Evolutionary conservation across 2,329 filamentous ascomycete genomes (phyloP).

Genomic region (Trichoderma citrinoviride): DNA sequence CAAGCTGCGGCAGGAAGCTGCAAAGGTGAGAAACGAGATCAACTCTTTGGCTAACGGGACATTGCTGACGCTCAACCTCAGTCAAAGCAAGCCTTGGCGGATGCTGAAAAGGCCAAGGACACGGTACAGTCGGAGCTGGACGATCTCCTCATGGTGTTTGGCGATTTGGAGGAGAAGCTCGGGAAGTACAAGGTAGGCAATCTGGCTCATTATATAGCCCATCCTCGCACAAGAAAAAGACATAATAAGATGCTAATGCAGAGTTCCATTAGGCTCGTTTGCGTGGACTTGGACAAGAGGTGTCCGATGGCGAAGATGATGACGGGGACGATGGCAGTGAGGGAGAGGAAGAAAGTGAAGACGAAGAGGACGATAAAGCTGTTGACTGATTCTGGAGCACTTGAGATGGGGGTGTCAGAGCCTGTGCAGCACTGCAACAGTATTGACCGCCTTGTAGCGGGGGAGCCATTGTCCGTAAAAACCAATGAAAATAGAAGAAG

Average conservation of each 20-base stretch:
- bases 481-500: background rate
- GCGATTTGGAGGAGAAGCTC: slow-evolving; percentile 75
- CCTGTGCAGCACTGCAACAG: background rate
- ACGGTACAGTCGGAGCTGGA: slow-evolving; percentile 71
- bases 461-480: background rate
- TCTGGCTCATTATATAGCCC: background rate
- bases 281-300: slow-evolving; percentile 62
- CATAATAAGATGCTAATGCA: background rate
- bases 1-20: slow-evolving; percentile 27
- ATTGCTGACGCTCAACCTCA: slow-evolving; percentile 23
- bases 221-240: background rate
- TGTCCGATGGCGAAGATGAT: slow-evolving; percentile 75
- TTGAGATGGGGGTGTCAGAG: background rate
- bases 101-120: slow-evolving; percentile 60
- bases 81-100: slow-evolving; percentile 33
- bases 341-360: slow-evolving; percentile 19
- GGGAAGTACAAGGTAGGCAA: slow-evolving; percentile 67
- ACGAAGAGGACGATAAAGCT: slow-evolving; percentile 30
- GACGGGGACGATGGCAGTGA: slow-evolving; percentile 55
- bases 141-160: slow-evolving; percentile 77
- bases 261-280: slow-evolving; percentile 50
- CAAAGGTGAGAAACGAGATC: slow-evolving; percentile 27
- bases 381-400: background rate
- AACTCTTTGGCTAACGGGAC: background rate
- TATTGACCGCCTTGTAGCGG: background rate